phyloP scores from a whole-genome alignment of 345 rosid genomes.

The Alliaria petiolata region DNA sequence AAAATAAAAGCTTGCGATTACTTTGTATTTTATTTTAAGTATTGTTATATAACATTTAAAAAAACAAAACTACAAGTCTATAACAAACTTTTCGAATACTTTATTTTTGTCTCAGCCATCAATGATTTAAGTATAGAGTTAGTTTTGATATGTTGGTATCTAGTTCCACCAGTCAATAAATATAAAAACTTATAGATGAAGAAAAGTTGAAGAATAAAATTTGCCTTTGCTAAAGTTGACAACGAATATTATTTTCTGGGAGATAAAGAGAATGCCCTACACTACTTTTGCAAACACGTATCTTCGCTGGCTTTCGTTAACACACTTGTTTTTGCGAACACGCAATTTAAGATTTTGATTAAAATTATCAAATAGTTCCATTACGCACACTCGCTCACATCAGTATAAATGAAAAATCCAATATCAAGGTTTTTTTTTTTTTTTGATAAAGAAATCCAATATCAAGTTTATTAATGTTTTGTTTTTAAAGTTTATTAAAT shows the following conservation, averaged over 20 bases:
- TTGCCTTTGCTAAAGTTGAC: slow-evolving; percentile 17
- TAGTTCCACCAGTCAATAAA: slow-evolving; percentile 6
- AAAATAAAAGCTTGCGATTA: too few species aligned
- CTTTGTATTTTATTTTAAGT: too few species aligned
- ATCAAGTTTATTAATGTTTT: too few species aligned
- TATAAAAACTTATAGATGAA: neutral
- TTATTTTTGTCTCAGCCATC: too few species aligned
- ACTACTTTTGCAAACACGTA: neutral
- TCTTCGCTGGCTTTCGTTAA: neutral
- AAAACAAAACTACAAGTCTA: too few species aligned
- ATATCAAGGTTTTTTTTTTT: too few species aligned
- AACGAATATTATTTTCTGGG: slow-evolving; percentile 20
- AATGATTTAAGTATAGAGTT: slow-evolving; percentile 1
- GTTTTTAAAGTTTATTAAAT: too few species aligned
- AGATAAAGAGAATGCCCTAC: slow-evolving; percentile 12
- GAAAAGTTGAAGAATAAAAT: slow-evolving; percentile 14
- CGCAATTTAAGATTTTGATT: neutral
- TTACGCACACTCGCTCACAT: neutral
- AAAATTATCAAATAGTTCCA: neutral
- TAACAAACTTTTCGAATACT: too few species aligned
- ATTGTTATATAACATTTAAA: too few species aligned
- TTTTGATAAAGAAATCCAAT: too few species aligned
- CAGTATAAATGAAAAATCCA: neutral
- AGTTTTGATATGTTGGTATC: slow-evolving; percentile 11
- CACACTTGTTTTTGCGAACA: neutral